A percentile compares a stretch with the other conserved stretches of the same genome.
Evolutionary conservation across 208 protist species (phyloP).

Genomic region (Eutreptiella sp.): DNA sequence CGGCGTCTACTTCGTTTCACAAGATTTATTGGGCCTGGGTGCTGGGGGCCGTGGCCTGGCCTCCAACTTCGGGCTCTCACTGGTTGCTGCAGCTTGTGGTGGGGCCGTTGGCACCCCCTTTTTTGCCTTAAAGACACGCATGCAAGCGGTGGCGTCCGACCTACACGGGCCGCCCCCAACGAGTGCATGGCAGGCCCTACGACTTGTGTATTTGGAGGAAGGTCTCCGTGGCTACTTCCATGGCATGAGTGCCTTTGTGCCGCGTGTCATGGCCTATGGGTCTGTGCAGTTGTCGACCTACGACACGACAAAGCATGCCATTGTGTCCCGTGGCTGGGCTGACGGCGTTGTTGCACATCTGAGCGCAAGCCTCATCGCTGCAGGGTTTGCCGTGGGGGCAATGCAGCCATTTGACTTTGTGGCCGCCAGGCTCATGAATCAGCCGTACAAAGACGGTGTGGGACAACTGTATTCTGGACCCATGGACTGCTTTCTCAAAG

Average conservation of each 20-base stretch:
- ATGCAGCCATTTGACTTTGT: slow-evolving; percentile 57
- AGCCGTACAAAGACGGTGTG: slow-evolving; percentile 50
- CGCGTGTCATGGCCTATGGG: slow-evolving; percentile 47
- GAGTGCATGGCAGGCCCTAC: neutral
- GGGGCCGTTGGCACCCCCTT: slow-evolving; percentile 53
- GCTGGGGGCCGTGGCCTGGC: neutral
- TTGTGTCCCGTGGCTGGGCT: slow-evolving; percentile 10
- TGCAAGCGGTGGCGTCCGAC: slow-evolving; percentile 43
- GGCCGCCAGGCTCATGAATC: too few species aligned
- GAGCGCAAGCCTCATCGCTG: slow-evolving; percentile 34
- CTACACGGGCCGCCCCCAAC: slow-evolving; percentile 8
- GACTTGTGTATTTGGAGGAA: slow-evolving; percentile 17
- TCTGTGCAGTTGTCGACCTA: slow-evolving; percentile 49
- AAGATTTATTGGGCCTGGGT: slow-evolving; percentile 21
- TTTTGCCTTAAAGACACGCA: slow-evolving; percentile 56
- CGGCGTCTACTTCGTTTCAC: slow-evolving; percentile 47
- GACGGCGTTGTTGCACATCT: slow-evolving; percentile 51
- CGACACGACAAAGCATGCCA: slow-evolving; percentile 40
- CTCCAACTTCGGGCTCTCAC: neutral
- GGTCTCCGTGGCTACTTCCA: slow-evolving; percentile 51
- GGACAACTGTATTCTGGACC: slow-evolving; percentile 29
- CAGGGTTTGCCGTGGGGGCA: slow-evolving; percentile 36
- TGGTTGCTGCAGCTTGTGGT: slow-evolving; percentile 23
- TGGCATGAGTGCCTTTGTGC: slow-evolving; percentile 35
- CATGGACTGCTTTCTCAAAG: slow-evolving; percentile 23